Conservation (phyloP, 2,329 filamentous ascomycete species). For the Penicillium sp. region DNA sequence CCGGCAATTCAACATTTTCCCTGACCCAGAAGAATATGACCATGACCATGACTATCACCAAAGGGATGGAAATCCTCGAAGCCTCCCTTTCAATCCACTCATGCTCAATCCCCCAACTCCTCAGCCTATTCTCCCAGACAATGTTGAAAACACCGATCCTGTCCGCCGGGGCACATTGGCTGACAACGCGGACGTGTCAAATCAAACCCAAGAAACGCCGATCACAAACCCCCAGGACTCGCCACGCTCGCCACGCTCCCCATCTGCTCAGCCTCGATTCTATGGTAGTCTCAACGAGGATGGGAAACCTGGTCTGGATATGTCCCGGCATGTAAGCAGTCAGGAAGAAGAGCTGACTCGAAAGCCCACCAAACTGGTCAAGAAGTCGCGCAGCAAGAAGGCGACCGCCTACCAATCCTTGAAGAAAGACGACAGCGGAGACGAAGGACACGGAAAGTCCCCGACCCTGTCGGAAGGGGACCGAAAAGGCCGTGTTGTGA, state of each 20-base stretch:
- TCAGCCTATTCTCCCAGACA: conserved; percentile 24
- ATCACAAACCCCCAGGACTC: conserved; percentile 8
- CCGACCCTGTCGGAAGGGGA: conserved; percentile 24
- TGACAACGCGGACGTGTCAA: conserved; percentile 32
- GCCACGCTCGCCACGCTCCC: conserved; percentile 20
- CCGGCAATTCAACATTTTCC: conserved; percentile 29
- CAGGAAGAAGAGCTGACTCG: conserved; percentile 17
- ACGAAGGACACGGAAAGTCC: conserved; percentile 13
- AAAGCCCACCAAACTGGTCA: conserved; percentile 28
- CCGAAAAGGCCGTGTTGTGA: conserved; percentile 40
- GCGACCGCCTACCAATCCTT: conserved; percentile 30
- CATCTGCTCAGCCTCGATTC: conserved; percentile 32
- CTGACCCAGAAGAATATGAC: conserved; percentile 28
- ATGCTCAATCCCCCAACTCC: conserved; percentile 44
- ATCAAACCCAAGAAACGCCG: conserved; percentile 16
- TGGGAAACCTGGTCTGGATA: conserved; percentile 16
- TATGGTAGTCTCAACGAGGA: conserved; percentile 36
- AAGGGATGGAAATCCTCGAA: conserved; percentile 11
- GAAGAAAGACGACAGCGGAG: conserved; percentile 25
- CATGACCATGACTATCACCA: conserved; percentile 18
- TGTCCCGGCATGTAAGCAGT: conserved; percentile 20
- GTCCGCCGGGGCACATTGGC: conserved; percentile 28
- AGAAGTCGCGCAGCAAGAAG: conserved; percentile 29
- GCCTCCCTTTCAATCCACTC: conserved; percentile 36
- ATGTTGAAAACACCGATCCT: conserved; percentile 18